Evolutionary conservation across 2,329 filamentous ascomycete species (phyloP), one percentile per base, ranked within the genome.

Genomic region (Botryosphaeria dothidea): DNA sequence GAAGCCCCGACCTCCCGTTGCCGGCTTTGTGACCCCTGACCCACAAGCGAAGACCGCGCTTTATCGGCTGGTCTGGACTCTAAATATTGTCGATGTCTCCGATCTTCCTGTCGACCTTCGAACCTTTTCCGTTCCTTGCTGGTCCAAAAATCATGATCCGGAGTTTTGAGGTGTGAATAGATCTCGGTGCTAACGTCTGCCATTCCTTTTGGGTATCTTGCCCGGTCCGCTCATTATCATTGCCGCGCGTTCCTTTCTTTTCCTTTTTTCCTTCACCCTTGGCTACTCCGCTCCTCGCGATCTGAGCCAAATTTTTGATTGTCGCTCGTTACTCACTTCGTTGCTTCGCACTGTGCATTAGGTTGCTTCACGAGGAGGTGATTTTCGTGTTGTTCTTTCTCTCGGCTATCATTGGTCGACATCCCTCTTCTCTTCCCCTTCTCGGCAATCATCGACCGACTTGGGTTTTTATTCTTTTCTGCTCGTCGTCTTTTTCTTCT

Each of bases 41-140:
- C 56, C 41, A 23, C 38, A 45, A 60, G 56, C 38, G 56, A 60
- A 45, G 54, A 23, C 23, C 56, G 56, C n/a, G 56, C 56, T 60
- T 34, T 46, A 46, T 58, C 36, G 17, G 38, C 38, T 46, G 49
- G 49, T 31, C 41, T 21, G 36, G 38, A 60, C 38, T 45, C 54
- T 60, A 60, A 60, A 60, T 60, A 46, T 25, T 46, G 36, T 60
- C 25, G 25, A 61, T 27, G 4, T 7, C 58, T 62, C 58, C 45
- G 27, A 19, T 25, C 57, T 34, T 52, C 31, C 25, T 48, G 31
- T 48, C 41, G 27, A 31, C 45, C 17, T 41, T 38, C 41, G 38
- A 43, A 43, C 25, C 27, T 60, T 58, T 45, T 21, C 36, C 25
- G 54, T 60, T 34, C 41, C 56, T 60, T 51, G 38, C 58, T 38